phyloP scores from a whole-genome alignment of 192 early-diverging fungal species.

The Podochytrium sp. region DNA sequence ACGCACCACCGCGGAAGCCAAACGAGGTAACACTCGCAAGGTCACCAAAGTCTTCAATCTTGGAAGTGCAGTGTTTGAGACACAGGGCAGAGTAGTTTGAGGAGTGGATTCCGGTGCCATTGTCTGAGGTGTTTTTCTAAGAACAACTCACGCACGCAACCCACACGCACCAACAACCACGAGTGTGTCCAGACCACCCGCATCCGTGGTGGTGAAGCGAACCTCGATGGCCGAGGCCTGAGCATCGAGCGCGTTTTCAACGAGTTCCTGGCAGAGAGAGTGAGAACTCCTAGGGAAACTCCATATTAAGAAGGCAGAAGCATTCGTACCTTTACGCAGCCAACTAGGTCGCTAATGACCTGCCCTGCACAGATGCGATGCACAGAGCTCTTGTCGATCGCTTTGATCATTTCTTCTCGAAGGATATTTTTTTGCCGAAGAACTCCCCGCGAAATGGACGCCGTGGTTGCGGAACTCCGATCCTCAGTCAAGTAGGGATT shows the following conservation, averaged over 20 bases:
- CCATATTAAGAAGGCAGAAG: no score
- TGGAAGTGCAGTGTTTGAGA: constrained; percentile 89
- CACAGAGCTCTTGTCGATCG: constrained; percentile 44
- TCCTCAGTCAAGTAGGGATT: background rate
- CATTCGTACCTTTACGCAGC: constrained; percentile 63
- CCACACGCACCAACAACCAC: constrained; percentile 58
- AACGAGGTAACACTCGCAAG: constrained; percentile 76
- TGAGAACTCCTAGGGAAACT: no score
- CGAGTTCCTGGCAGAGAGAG: constrained; percentile 88
- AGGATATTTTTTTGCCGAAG: no score
- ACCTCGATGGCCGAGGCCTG: constrained; percentile 82
- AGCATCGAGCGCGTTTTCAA: constrained; percentile 95
- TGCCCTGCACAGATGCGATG: constrained; percentile 86
- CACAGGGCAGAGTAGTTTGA: constrained; percentile 72
- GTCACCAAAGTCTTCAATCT: constrained; percentile 79
- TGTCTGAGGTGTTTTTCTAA: constrained; percentile 60
- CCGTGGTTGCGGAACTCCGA: background rate
- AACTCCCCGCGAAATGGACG: no score
- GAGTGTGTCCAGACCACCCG: constrained; percentile 75
- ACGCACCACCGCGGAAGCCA: constrained; percentile 69
- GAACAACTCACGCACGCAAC: background rate
- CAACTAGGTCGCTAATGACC: constrained; percentile 82
- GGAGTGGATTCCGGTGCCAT: constrained; percentile 79
- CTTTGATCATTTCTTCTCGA: constrained; percentile 26
- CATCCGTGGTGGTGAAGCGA: constrained; percentile 59